phyloP scores from a whole-genome alignment of 1,284 basidiomycete species.

The Sporisorium reilianum region DNA sequence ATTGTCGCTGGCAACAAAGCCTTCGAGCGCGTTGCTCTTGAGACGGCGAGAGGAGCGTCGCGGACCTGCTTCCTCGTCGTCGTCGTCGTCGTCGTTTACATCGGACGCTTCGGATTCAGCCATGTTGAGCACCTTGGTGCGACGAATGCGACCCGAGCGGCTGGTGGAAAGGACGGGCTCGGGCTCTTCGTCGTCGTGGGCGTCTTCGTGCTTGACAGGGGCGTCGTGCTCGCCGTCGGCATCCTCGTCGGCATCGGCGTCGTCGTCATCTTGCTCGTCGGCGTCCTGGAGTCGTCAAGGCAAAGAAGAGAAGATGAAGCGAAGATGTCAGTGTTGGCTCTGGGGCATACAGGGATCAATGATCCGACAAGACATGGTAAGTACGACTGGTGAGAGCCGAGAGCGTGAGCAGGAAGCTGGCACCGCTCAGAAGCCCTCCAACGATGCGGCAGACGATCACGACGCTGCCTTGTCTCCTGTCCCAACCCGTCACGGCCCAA shows the following conservation, averaged over 20 bases:
- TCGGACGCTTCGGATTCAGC: constrained; percentile 41
- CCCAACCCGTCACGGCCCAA: not conserved
- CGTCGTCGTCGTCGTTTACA: constrained; percentile 38
- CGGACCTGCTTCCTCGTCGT: constrained; percentile 31
- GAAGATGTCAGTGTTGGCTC: constrained; percentile 15
- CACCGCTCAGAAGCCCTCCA: not conserved
- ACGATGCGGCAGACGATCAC: constrained; percentile 2
- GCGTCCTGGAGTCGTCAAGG: constrained; percentile 10
- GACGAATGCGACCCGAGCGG: constrained; percentile 50
- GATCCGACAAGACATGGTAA: constrained; percentile 9
- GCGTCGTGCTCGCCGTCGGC: constrained; percentile 28
- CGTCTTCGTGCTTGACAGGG: constrained; percentile 13
- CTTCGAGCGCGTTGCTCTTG: constrained; percentile 41
- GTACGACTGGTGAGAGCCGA: constrained; percentile 12
- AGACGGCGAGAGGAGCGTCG: constrained; percentile 30
- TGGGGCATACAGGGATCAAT: not conserved
- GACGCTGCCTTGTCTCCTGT: not conserved
- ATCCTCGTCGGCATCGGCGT: constrained; percentile 40
- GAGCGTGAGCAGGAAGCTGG: constrained; percentile 1
- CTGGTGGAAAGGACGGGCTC: constrained; percentile 27
- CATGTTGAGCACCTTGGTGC: constrained; percentile 14
- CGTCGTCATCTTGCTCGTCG: constrained; percentile 40
- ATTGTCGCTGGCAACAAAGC: constrained; percentile 60
- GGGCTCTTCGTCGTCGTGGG: constrained; percentile 22
- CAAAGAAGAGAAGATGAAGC: no score